Base-by-base conservation (phyloP, 148 eudicot species). In the Chenopodium formosanum region DNA sequence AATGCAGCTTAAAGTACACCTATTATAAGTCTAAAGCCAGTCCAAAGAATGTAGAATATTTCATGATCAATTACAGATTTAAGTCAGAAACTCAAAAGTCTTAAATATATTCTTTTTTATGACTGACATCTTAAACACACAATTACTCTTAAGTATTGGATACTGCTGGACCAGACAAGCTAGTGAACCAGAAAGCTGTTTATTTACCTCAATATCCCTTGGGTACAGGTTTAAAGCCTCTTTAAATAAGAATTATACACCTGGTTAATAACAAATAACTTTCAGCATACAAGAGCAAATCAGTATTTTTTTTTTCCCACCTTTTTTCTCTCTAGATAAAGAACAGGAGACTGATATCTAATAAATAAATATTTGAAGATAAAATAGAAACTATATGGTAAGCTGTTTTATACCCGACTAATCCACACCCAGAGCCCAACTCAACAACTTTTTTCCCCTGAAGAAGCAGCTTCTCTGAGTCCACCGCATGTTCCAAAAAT, bases 341-440 rank as follows among this genome's bases (percentile, higher is more conserved):
- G 31, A 19, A 34, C 17, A 65, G 64, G 14, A n/a, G 34, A 23
- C 25, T 53, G 31, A 58, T 31, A 76, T 62, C 37, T 52, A 13
- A 16, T 48, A 58, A 7, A 20, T 60, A 52, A 44, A 62, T 3
- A 76, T 40, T 64, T 23, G 1, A 48, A 16, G 58, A 40, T 50
- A 32, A 19, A 62, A 77, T 22, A 29, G 37, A 65, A 73, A 82
- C n/a, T 56, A 66, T 62, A 10, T 62, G 60, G 85, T 40, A 23
- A 66, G 67, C 60, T 72, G 14, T 66, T 67, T 73, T 79, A 78
- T 91, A 95, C 98, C 98, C 98, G 29, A 90, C 97, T 84, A 95
- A 85, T 83, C 98, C 97, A 81, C 97, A 93, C 81, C 98, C 98
- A 70, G 97, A 89, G 67, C 98, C 98, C 87, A 95, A 83, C 86